Percentiles rank a stretch among this genome's conserved stretches.
Evolutionary conservation across 139 green algal genomes (phyloP).

Genomic region (Tetradesmus lagerheimii): DNA sequence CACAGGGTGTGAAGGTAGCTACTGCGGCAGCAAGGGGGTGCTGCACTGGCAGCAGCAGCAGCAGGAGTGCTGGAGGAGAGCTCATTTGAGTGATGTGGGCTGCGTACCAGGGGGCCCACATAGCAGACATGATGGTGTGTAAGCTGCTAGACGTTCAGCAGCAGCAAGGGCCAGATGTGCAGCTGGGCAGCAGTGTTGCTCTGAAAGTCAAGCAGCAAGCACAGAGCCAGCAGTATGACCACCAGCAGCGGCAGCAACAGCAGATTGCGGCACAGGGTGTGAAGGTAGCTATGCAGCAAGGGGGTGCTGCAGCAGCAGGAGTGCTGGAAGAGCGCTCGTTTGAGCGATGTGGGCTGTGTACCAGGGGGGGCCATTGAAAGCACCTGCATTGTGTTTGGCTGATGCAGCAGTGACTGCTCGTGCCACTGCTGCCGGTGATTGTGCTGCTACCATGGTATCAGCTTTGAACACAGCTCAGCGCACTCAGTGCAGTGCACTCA

Average conservation of each 20-base stretch:
- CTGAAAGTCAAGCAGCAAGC: neutral
- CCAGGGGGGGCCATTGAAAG: too few species aligned
- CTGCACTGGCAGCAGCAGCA: too few species aligned
- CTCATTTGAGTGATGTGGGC: conserved; percentile 28
- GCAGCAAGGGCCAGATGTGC: neutral
- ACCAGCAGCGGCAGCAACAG: neutral
- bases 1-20: neutral
- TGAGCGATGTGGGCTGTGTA: neutral
- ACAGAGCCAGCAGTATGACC: neutral
- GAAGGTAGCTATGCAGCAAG: neutral
- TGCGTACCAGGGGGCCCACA: too few species aligned
- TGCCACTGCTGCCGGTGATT: too few species aligned
- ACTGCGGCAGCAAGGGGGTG: neutral
- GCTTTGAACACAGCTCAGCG: too few species aligned
- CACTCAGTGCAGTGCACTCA: too few species aligned
- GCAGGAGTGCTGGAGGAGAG: conserved; percentile 37
- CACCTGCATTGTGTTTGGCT: neutral
- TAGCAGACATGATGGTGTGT: conserved; percentile 26
- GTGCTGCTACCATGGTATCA: too few species aligned
- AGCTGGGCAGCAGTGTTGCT: neutral
- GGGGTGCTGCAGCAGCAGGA: neutral
- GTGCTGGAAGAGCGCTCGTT: conserved; percentile 45
- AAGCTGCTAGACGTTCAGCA: conserved; percentile 12
- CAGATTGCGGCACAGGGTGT: neutral
- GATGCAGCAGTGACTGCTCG: neutral